Conservation (phyloP, 495 filamentous ascomycete genomes). For the Neurospora cerealis region DNA sequence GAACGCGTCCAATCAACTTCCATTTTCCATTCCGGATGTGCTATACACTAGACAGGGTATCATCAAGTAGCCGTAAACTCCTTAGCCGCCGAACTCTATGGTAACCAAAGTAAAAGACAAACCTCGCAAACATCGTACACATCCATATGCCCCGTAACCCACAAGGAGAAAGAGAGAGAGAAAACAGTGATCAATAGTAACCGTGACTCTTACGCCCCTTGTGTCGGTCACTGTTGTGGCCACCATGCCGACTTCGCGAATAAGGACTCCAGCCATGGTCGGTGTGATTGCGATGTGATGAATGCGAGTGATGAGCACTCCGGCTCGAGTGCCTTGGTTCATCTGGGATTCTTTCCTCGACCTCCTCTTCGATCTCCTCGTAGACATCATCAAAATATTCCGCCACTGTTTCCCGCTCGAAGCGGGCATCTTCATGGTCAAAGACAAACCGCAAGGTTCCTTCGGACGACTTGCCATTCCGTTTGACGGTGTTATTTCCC, state of each 20-base stretch:
- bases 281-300: slow-evolving; percentile 4
- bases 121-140: neutral
- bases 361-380: slow-evolving; percentile 65
- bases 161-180: neutral
- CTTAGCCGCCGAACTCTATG: neutral
- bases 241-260: slow-evolving; percentile 12
- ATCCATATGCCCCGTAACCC: neutral
- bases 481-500: slow-evolving; percentile 27
- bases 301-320: slow-evolving; percentile 3
- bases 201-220: slow-evolving; percentile 14
- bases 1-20: neutral
- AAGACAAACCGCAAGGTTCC: slow-evolving; percentile 88
- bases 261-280: slow-evolving; percentile 20
- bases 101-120: neutral
- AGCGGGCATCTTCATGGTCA: slow-evolving; percentile 62
- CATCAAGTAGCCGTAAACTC: neutral
- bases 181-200: slow-evolving; percentile 3
- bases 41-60: neutral
- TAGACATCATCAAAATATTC: slow-evolving; percentile 64
- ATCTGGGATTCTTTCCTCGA: slow-evolving; percentile 41
- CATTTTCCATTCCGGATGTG: neutral
- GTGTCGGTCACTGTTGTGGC: slow-evolving; percentile 10
- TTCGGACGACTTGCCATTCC: slow-evolving; percentile 48
- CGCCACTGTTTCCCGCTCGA: slow-evolving; percentile 57
- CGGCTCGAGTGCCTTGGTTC: slow-evolving; percentile 19